Evolutionary conservation across 2,329 filamentous ascomycete genomes (phyloP), one percentile per base, ranked within the genome.

Genomic region (Ophiostoma piceae): DNA sequence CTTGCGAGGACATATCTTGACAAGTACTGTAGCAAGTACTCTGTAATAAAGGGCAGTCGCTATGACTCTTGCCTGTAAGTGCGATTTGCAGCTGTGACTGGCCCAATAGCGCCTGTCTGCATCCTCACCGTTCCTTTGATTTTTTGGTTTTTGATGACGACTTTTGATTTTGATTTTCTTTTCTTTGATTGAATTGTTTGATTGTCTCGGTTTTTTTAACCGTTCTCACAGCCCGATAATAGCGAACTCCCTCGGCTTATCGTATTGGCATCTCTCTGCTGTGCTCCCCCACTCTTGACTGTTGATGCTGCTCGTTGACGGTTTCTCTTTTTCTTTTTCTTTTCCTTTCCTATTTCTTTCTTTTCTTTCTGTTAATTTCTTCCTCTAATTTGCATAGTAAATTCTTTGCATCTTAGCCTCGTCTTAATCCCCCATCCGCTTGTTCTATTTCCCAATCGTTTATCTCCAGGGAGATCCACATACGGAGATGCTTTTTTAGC

Each of bases 401-500:
- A 29, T 29, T 29, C 26, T 54, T 54, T 54, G 51, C 51, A 9
- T 14, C n/a, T 57, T 57, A 47, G 51, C 26, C 51, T 57, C 43
- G 43, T 4, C 43, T 16, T 47, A 19, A 35, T 47, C 19, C 43
- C 43, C 43, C 43, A 47, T n/a, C 16, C 43, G 22, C 51, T 43
- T 19, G 19, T 60, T 60, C 51, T 8, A 16, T 68, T 68, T 64
- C 32, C 1, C 19, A 57, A 57, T 57, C 51, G 51, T 66, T 32
- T 47, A 16, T 32, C 62, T 51, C 43, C 37, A 29, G 6, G 35
- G 51, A 60, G 35, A 68, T 43, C 41, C 51, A 57, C 67, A 47
- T 26, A 51, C 67, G 57, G 67, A 64, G 67, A 68, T 65, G 37
- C 41, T 22, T n/a, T 22, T 19, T 68, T 41, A n/a, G 57, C 57